Conservation (phyloP, 2,329 filamentous ascomycete species). For the Fusarium sp. region DNA sequence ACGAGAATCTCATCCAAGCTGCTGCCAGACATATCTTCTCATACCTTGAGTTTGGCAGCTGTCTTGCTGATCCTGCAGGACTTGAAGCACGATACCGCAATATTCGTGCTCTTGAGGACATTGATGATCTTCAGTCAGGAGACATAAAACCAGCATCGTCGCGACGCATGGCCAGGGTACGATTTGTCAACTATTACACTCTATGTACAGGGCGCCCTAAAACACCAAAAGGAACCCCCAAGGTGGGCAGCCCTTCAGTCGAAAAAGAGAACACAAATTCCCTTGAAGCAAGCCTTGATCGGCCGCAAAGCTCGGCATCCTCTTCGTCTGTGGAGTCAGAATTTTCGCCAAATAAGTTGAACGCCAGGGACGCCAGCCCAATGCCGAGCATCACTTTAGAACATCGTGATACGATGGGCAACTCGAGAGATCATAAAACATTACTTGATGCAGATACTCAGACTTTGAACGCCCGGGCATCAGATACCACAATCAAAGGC, state of each 20-base stretch:
- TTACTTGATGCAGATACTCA: constrained; percentile 20
- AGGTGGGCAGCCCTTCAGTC: constrained; percentile 13
- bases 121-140: constrained; percentile 63
- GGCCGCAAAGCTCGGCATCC: not conserved
- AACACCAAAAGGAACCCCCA: constrained; percentile 39
- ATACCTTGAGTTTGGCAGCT: constrained; percentile 84
- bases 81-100: constrained; percentile 76
- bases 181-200: constrained; percentile 93
- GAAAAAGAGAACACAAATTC: constrained; percentile 6
- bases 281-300: not conserved
- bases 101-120: constrained; percentile 77
- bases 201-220: constrained; percentile 81
- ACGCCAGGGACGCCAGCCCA: constrained; percentile 12
- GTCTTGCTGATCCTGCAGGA: constrained; percentile 79
- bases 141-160: constrained; percentile 25
- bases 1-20: constrained; percentile 75
- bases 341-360: constrained; percentile 3
- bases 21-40: constrained; percentile 79
- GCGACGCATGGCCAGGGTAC: constrained; percentile 63
- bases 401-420: constrained; percentile 32
- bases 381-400: constrained; percentile 37
- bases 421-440: constrained; percentile 28
- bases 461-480: not conserved
- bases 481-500: not conserved
- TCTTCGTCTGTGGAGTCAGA: constrained; percentile 5